A percentile compares a stretch with the other conserved stretches of the same genome.
Evolutionary conservation across 2,329 filamentous ascomycete species (phyloP).

Genomic region (Sclerotinia sclerotiorum): DNA sequence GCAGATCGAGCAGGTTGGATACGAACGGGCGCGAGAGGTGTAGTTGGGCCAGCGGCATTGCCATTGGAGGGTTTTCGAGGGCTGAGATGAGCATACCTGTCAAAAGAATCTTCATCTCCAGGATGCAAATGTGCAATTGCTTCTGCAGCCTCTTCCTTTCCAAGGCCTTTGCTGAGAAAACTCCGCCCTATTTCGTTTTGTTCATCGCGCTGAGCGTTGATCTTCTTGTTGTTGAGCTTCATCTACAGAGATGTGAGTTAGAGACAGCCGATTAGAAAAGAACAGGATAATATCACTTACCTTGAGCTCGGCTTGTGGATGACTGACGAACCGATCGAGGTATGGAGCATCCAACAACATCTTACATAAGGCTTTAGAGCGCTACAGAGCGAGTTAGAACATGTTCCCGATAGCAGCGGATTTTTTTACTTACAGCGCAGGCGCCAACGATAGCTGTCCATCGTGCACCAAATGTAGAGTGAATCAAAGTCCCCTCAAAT

Average conservation of each 20-base stretch:
- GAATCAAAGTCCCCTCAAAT: slow-evolving; percentile 8
- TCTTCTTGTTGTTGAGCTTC: slow-evolving; percentile 35
- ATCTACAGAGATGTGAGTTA: slow-evolving; percentile 25
- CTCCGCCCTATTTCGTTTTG: slow-evolving; percentile 35
- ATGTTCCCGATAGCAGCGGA: neutral
- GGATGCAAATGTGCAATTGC: neutral
- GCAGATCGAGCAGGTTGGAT: neutral
- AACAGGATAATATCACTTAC: slow-evolving; percentile 27
- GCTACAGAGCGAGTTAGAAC: neutral
- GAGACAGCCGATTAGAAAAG: neutral
- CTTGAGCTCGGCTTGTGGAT: slow-evolving; percentile 29
- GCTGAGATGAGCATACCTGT: neutral
- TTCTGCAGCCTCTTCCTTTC: neutral
- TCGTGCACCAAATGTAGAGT: slow-evolving; percentile 25
- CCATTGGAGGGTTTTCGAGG: too few relatives aligned
- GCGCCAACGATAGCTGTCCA: slow-evolving; percentile 25
- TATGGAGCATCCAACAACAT: slow-evolving; percentile 33
- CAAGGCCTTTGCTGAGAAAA: slow-evolving; percentile 23
- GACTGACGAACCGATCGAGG: slow-evolving; percentile 27
- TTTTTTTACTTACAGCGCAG: slow-evolving; percentile 26
- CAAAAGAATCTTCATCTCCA: neutral
- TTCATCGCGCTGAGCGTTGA: slow-evolving; percentile 33
- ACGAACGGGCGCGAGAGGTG: neutral
- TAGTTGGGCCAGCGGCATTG: neutral
- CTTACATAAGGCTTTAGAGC: slow-evolving; percentile 35